phyloP scores from a whole-genome alignment of 169 alveolate genomes.

The Plasmodium ovale region DNA sequence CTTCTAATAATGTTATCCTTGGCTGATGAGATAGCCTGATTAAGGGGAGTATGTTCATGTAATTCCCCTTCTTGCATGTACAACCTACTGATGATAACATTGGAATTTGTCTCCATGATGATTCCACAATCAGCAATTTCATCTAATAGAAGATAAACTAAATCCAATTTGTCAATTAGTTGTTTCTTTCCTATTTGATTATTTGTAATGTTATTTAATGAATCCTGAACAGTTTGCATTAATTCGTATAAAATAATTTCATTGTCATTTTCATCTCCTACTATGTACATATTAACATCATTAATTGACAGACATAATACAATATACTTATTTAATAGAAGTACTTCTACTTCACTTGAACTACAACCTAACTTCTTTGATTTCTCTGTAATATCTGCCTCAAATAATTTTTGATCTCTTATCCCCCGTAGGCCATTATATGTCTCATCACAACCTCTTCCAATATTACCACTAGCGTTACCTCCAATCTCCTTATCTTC shows the following conservation, averaged over 20 bases:
- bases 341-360: slow-evolving; percentile 75
- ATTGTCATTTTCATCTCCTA: slow-evolving; percentile 80
- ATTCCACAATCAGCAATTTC: slow-evolving; percentile 85
- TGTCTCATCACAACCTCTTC: slow-evolving; percentile 23
- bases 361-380: slow-evolving; percentile 53
- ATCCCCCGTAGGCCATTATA: slow-evolving; percentile 58
- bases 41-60: slow-evolving; percentile 48
- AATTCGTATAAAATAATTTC: slow-evolving; percentile 81
- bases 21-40: slow-evolving; percentile 72
- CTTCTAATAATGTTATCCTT: slow-evolving; percentile 65
- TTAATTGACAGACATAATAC: slow-evolving; percentile 46
- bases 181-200: slow-evolving; percentile 77
- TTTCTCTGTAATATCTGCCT: slow-evolving; percentile 44
- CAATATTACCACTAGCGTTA: slow-evolving; percentile 1
- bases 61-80: slow-evolving; percentile 59
- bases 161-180: slow-evolving; percentile 79
- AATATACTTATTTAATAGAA: slow-evolving; percentile 49
- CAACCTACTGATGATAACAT: slow-evolving; percentile 31
- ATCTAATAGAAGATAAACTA: slow-evolving; percentile 82
- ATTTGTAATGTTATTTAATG: slow-evolving; percentile 78
- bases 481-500: slow-evolving; percentile 54
- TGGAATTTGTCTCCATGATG: slow-evolving; percentile 54
- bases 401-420: slow-evolving; percentile 19
- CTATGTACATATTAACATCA: slow-evolving; percentile 60
- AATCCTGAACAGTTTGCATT: slow-evolving; percentile 75